Percentiles rank a stretch among this genome's conserved stretches.
These are phyloP conservation scores for Calcarisporium arbuscula DNA, from an alignment of 2,329 filamentous ascomycete genomes.

Conservation along the genomic window DNA sequence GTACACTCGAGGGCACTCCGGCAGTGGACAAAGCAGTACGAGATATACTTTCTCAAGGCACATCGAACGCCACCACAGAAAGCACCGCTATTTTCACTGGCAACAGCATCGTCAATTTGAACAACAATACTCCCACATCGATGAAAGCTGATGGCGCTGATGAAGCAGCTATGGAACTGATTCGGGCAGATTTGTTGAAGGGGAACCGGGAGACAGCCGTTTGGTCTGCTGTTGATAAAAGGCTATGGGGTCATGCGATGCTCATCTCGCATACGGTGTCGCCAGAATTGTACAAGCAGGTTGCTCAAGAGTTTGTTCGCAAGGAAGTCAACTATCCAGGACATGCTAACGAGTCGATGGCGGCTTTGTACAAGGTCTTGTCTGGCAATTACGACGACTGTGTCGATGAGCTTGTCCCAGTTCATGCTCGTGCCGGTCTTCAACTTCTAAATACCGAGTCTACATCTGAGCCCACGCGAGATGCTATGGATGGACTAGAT, in stretches of 20 bases:
- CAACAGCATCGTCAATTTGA: constrained; percentile 17
- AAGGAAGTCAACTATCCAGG: constrained; percentile 84
- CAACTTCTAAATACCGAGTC: constrained; percentile 79
- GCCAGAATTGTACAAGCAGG: constrained; percentile 81
- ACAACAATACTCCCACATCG: constrained; percentile 21
- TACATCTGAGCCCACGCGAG: constrained; percentile 54
- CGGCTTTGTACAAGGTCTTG: constrained; percentile 87
- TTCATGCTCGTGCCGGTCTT: constrained; percentile 84
- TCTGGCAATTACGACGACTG: constrained; percentile 93
- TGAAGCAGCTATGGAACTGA: constrained; percentile 59
- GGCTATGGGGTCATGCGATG: constrained; percentile 95
- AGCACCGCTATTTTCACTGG: constrained; percentile 18
- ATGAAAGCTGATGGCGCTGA: constrained; percentile 63
- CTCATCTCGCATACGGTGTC: constrained; percentile 76
- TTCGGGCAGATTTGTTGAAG: constrained; percentile 66
- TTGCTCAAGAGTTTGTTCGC: constrained; percentile 90
- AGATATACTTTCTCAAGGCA: constrained; percentile 61
- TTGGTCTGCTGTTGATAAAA: constrained; percentile 87
- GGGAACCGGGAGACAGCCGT: constrained; percentile 88
- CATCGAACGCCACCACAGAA: constrained; percentile 17
- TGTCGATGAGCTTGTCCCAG: constrained; percentile 89
- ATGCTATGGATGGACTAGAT: constrained; percentile 77
- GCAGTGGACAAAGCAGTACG: constrained; percentile 69
- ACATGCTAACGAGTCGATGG: constrained; percentile 77
- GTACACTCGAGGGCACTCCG: constrained; percentile 65